These are phyloP conservation scores for Salvia miltiorrhiza DNA, from an alignment of 257 asterid species.

Conservation along the genomic window DNA sequence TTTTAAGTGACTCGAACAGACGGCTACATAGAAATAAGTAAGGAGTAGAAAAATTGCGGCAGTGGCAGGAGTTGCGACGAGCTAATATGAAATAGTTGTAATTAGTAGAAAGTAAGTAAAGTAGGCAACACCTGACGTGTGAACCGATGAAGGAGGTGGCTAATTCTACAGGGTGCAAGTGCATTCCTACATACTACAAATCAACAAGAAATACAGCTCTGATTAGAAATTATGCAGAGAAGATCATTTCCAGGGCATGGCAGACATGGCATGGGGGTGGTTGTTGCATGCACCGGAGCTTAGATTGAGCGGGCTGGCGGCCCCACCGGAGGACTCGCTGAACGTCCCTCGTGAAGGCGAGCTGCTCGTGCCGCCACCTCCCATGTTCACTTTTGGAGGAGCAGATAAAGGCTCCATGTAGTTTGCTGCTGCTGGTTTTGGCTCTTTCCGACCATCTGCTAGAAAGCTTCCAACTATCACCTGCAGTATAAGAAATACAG, in stretches of 20 bases:
- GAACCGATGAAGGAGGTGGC: not conserved
- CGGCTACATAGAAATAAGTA: not conserved
- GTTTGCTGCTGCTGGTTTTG: slow-evolving; percentile 28
- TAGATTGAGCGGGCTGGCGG: slow-evolving; percentile 48
- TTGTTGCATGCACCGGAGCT: slow-evolving; percentile 41
- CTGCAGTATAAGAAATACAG: slow-evolving; percentile 24
- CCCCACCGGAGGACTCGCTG: slow-evolving; percentile 47
- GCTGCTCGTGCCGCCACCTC: slow-evolving; percentile 43
- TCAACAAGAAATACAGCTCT: not conserved
- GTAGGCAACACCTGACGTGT: slow-evolving; percentile 1
- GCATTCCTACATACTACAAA: slow-evolving; percentile 14
- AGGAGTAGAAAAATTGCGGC: not conserved
- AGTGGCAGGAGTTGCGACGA: too few species aligned
- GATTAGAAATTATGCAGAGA: not conserved
- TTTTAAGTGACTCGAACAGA: too few species aligned
- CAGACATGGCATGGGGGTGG: slow-evolving; percentile 28
- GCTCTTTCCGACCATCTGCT: slow-evolving; percentile 36
- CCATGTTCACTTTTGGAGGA: slow-evolving; percentile 32
- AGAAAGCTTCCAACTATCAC: slow-evolving; percentile 52
- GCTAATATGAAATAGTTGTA: too few species aligned
- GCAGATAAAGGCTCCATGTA: slow-evolving; percentile 31
- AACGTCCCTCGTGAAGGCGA: slow-evolving; percentile 48
- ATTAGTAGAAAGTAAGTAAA: not conserved
- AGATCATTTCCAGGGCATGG: slow-evolving; percentile 45
- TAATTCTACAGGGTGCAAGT: slow-evolving; percentile 17